Evolutionary conservation across 768 basidiomycete species (phyloP).

Genomic region (Amylocystis lapponica): DNA sequence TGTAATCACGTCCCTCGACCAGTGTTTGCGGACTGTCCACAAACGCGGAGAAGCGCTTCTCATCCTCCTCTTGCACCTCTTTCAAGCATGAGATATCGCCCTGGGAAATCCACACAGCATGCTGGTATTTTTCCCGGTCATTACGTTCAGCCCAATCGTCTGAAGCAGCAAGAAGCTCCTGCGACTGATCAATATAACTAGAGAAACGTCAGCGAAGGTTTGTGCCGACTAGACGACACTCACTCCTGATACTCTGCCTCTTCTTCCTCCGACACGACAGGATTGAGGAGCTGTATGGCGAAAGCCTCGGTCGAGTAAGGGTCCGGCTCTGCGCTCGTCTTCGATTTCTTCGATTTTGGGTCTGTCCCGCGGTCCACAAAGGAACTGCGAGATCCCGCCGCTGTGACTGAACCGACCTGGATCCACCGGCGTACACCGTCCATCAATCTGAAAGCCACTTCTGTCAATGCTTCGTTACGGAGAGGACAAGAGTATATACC

Average conservation of each 20-base stretch:
- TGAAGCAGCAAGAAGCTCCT: slow-evolving; percentile 53
- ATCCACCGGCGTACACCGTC: slow-evolving; percentile 81
- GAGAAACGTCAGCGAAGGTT: slow-evolving; percentile 3
- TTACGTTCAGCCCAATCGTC: slow-evolving; percentile 16
- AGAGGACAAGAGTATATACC: slow-evolving; percentile 19
- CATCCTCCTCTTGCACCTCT: slow-evolving; percentile 13
- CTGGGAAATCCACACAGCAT: slow-evolving; percentile 12
- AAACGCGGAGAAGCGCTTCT: slow-evolving; percentile 34
- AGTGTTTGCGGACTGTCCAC: slow-evolving; percentile 36
- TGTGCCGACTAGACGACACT: slow-evolving; percentile 12
- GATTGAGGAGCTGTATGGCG: slow-evolving; percentile 53
- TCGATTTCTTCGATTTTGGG: slow-evolving; percentile 15
- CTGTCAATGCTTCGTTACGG: slow-evolving; percentile 1
- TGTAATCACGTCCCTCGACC: slow-evolving; percentile 29
- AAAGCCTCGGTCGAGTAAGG: slow-evolving; percentile 50
- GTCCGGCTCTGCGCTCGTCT: slow-evolving; percentile 15
- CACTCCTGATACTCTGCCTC: slow-evolving; percentile 70
- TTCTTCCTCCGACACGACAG: slow-evolving; percentile 58
- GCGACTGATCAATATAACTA: slow-evolving; percentile 73
- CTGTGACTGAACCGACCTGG: slow-evolving; percentile 45
- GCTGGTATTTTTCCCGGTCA: slow-evolving; percentile 14
- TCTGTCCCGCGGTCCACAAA: slow-evolving; percentile 32
- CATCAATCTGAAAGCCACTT: slow-evolving; percentile 61
- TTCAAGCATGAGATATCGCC: slow-evolving; percentile 6
- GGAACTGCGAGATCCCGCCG: slow-evolving; percentile 35